Conservation (phyloP, 352 stramenopile species). For the Phytophthora agathidicida region DNA sequence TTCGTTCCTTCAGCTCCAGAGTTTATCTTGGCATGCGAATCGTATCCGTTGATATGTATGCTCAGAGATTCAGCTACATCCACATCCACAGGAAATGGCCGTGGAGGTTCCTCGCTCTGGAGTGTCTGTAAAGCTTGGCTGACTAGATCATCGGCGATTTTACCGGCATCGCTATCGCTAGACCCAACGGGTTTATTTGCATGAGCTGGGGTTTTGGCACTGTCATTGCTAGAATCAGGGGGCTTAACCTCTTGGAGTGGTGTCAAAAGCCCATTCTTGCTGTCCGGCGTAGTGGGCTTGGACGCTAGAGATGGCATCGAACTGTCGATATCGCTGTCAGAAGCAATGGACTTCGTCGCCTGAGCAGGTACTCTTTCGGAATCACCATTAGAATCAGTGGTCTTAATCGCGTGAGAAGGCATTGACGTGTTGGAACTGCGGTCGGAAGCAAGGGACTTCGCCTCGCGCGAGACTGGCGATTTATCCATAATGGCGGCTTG, state of each 20-base stretch:
- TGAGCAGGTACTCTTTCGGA: neutral
- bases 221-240: too few relatives aligned
- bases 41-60: constrained; percentile 11
- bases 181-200: too few relatives aligned
- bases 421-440: too few relatives aligned
- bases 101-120: constrained; percentile 33
- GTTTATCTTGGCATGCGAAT: neutral
- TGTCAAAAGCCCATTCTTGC: too few relatives aligned
- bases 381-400: neutral
- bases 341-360: neutral
- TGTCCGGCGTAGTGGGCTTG: neutral
- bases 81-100: constrained; percentile 3
- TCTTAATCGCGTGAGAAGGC: neutral
- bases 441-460: too few relatives aligned
- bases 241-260: too few relatives aligned
- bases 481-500: too few relatives aligned
- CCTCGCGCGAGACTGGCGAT: too few relatives aligned
- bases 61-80: constrained; percentile 21
- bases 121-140: constrained; percentile 34
- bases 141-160: constrained; percentile 23
- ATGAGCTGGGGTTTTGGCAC: too few relatives aligned
- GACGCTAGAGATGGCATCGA: neutral
- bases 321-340: neutral
- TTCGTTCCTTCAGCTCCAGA: neutral
- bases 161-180: constrained; percentile 7